A percentile compares a stretch with the other conserved stretches of the same genome.
These are phyloP conservation scores for Flueggea neowawraea DNA, from an alignment of 441 rosid genomes.

Conservation along the genomic window DNA sequence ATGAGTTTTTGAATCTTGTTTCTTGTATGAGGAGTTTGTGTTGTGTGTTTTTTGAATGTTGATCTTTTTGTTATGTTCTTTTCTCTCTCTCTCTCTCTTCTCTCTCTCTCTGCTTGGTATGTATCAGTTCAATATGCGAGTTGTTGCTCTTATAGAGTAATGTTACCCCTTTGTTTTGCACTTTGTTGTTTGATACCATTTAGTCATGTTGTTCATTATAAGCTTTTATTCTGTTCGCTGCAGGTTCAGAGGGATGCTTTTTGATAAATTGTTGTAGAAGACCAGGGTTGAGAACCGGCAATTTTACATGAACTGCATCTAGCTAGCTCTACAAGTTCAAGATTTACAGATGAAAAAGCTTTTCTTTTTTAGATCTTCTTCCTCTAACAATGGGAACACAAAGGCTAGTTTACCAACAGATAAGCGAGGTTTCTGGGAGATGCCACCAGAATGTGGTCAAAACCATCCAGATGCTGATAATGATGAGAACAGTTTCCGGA, in stretches of 20 bases:
- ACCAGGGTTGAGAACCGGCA: too few species aligned
- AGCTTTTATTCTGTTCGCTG: conserved; percentile 8
- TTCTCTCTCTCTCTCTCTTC: too few species aligned
- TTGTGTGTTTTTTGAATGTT: too few species aligned
- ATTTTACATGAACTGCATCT: conserved; percentile 5
- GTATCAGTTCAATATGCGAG: too few species aligned
- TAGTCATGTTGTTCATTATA: conserved; percentile 13
- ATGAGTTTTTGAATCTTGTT: too few species aligned
- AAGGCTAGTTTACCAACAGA: conserved; percentile 34
- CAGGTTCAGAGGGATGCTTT: conserved; percentile 36
- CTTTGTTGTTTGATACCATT: neutral
- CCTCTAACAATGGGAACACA: conserved; percentile 42
- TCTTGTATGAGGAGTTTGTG: too few species aligned
- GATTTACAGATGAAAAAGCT: conserved; percentile 75
- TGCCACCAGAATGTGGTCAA: conserved; percentile 30
- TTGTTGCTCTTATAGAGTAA: too few species aligned
- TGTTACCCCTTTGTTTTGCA: too few species aligned
- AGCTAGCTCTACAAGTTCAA: conserved; percentile 18
- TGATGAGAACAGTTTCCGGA: conserved; percentile 29
- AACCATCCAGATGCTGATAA: conserved; percentile 31
- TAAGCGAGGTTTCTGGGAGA: conserved; percentile 44
- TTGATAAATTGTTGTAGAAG: too few species aligned
- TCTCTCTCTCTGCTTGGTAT: too few species aligned
- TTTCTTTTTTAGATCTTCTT: conserved; percentile 72
- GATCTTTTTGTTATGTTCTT: too few species aligned